A percentile compares a stretch with the other conserved stretches of the same genome.
These are phyloP conservation scores for Pyrus communis DNA, from an alignment of 306 rosid species.

Conservation along the genomic window DNA sequence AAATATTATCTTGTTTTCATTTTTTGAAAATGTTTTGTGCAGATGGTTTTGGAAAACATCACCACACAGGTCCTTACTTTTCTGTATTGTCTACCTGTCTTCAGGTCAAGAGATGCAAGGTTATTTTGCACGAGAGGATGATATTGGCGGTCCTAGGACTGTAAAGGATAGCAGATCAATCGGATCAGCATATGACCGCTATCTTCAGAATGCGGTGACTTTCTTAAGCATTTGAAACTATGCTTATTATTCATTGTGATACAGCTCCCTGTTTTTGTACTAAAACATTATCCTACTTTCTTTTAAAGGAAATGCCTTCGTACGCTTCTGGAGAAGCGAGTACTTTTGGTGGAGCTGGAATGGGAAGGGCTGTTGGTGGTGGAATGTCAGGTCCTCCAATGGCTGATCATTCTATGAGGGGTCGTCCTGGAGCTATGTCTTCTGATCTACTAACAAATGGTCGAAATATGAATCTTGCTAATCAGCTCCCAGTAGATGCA, in stretches of 20 bases:
- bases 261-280: conserved; percentile 14
- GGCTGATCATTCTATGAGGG: conserved; percentile 46
- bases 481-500: conserved; percentile 53
- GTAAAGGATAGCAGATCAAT: conserved; percentile 56
- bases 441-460: conserved; percentile 58
- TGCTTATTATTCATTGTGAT: conserved; percentile 3
- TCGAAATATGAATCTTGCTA: conserved; percentile 40
- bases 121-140: conserved; percentile 54
- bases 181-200: conserved; percentile 85
- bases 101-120: conserved; percentile 62
- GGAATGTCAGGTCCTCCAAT: conserved; percentile 46
- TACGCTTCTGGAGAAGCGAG: conserved; percentile 59
- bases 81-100: conserved; percentile 17
- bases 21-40: neutral
- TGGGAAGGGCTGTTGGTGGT: conserved; percentile 44
- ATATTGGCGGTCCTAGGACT: conserved; percentile 38
- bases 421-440: conserved; percentile 46
- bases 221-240: conserved; percentile 4
- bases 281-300: conserved; percentile 25
- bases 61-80: neutral
- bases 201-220: conserved; percentile 82
- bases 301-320: conserved; percentile 60
- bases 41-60: neutral
- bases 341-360: conserved; percentile 46
- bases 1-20: neutral